Conservation (phyloP, 495 filamentous ascomycete species). For the Penicillium turbatum region DNA sequence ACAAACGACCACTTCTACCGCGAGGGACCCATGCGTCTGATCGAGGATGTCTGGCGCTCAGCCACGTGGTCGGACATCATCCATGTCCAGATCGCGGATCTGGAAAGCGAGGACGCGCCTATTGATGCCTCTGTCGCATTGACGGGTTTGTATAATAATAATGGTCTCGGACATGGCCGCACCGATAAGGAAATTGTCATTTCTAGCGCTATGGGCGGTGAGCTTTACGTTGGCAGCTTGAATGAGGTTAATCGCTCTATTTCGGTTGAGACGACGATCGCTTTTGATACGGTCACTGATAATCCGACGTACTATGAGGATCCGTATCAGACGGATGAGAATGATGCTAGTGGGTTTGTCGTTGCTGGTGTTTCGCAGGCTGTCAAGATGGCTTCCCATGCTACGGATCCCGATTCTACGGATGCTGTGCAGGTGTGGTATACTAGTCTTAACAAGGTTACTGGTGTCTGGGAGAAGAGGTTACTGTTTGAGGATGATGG, state of each 20-base stretch:
- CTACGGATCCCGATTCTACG: conserved; percentile 34
- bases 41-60: conserved; percentile 38
- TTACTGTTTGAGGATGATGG: conserved; percentile 60
- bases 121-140: conserved; percentile 41
- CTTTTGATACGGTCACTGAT: conserved; percentile 46
- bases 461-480: conserved; percentile 35
- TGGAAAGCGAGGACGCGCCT: conserved; percentile 10
- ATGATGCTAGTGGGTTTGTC: conserved; percentile 55
- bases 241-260: conserved; percentile 30
- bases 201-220: conserved; percentile 33
- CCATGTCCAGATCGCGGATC: conserved; percentile 28
- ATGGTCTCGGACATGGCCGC: conserved; percentile 54
- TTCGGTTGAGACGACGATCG: conserved; percentile 37
- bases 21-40: conserved; percentile 38
- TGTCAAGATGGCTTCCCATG: conserved; percentile 33
- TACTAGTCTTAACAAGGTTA: conserved; percentile 22
- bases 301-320: conserved; percentile 55
- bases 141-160: conserved; percentile 45
- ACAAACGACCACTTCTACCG: conserved; percentile 59
- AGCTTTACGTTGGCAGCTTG: conserved; percentile 28
- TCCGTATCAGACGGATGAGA: conserved; percentile 28
- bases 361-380: conserved; percentile 46
- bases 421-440: conserved; percentile 49
- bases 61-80: conserved; percentile 40
- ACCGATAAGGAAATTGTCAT: conserved; percentile 47